A percentile compares a stretch with the other conserved stretches of the same genome.
Conservation (phyloP, 2,329 filamentous ascomycete species). For the Coniochaeta pulveracea region DNA sequence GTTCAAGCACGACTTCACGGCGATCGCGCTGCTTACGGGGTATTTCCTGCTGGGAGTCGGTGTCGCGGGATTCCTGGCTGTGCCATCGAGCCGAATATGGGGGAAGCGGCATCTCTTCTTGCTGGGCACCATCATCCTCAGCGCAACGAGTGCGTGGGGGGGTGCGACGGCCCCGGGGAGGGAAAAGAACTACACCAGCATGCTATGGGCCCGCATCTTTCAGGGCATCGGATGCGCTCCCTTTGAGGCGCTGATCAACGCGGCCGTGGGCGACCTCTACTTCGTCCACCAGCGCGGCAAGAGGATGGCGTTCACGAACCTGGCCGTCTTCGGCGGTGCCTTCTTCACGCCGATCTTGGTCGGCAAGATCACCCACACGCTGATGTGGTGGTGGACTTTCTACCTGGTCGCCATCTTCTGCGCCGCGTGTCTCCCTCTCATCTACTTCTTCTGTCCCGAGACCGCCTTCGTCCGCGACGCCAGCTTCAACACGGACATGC, state of each 20-base stretch:
- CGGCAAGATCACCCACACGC: constrained; percentile 65
- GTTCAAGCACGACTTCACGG: constrained; percentile 57
- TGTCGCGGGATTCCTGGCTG: constrained; percentile 71
- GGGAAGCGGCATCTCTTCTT: constrained; percentile 86
- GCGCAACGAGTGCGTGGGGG: constrained; percentile 68
- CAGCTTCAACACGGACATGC: constrained; percentile 58
- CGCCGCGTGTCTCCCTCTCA: constrained; percentile 53
- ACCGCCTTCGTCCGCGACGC: constrained; percentile 63
- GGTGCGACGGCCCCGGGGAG: constrained; percentile 44
- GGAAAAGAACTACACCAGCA: constrained; percentile 53
- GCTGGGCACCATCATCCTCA: constrained; percentile 61
- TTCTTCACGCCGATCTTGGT: constrained; percentile 77
- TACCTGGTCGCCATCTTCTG: constrained; percentile 81
- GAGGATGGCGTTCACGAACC: constrained; percentile 69
- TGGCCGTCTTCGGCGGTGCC: constrained; percentile 44
- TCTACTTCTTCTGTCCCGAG: constrained; percentile 76
- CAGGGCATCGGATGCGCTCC: constrained; percentile 82
- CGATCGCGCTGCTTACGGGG: constrained; percentile 72
- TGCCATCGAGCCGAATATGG: constrained; percentile 81
- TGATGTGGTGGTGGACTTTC: constrained; percentile 84
- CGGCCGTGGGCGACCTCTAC: constrained; percentile 80
- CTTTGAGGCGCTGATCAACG: constrained; percentile 84
- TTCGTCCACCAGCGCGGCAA: constrained; percentile 74
- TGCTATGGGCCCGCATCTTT: constrained; percentile 69
- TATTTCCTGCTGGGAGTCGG: constrained; percentile 81